A percentile compares a stretch with the other conserved stretches of the same genome.
Evolutionary conservation across 2,329 filamentous ascomycete genomes (phyloP).

Genomic region (Calonectria henricotiae): DNA sequence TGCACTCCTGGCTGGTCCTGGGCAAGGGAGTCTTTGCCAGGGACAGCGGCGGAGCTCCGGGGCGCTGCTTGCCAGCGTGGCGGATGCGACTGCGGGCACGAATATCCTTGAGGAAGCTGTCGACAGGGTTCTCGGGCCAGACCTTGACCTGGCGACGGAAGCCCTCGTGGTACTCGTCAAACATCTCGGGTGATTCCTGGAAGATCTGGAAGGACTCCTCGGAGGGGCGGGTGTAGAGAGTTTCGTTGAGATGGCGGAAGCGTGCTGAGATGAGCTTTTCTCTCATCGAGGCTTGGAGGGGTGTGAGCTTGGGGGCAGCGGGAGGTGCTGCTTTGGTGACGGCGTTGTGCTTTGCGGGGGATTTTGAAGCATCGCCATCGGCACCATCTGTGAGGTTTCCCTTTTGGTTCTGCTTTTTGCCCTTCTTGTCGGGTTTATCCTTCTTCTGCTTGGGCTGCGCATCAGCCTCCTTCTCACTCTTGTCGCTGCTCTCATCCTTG

Average conservation of each 20-base stretch:
- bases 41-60: slow-evolving; percentile 51
- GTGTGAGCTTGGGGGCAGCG: slow-evolving; percentile 80
- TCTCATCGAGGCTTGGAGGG: slow-evolving; percentile 94
- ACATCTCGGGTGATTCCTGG: slow-evolving; percentile 89
- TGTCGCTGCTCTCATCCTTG: slow-evolving; percentile 44
- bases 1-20: slow-evolving; percentile 80
- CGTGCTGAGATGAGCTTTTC: slow-evolving; percentile 95
- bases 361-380: slow-evolving; percentile 39
- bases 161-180: slow-evolving; percentile 95
- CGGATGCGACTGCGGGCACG: slow-evolving; percentile 75
- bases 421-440: slow-evolving; percentile 60
- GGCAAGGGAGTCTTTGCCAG: slow-evolving; percentile 72
- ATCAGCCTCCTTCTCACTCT: slow-evolving; percentile 40
- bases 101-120: slow-evolving; percentile 85
- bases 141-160: slow-evolving; percentile 96
- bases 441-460: slow-evolving; percentile 54
- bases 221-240: slow-evolving; percentile 94
- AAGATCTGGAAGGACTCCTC: slow-evolving; percentile 88
- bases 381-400: slow-evolving; percentile 42
- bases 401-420: slow-evolving; percentile 43
- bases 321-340: slow-evolving; percentile 51
- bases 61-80: slow-evolving; percentile 53
- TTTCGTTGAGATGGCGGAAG: slow-evolving; percentile 98
- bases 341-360: slow-evolving; percentile 44
- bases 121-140: slow-evolving; percentile 97